These are phyloP conservation scores for Avena insularis DNA, from an alignment of 176 grass and related monocot species.

Conservation along the genomic window DNA sequence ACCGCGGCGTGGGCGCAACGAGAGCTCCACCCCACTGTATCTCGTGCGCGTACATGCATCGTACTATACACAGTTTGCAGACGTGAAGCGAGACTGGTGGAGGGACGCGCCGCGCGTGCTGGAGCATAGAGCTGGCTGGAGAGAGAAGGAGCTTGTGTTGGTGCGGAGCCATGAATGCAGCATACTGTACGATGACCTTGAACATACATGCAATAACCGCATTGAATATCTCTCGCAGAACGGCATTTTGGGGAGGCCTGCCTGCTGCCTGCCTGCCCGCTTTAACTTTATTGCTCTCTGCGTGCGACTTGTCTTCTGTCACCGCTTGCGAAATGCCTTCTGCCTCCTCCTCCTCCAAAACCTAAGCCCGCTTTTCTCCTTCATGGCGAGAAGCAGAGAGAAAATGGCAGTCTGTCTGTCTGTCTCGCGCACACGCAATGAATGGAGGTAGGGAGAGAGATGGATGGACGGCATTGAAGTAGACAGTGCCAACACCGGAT, in stretches of 20 bases:
- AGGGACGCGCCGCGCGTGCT: background rate
- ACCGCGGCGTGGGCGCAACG: background rate
- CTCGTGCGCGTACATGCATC: too few species aligned
- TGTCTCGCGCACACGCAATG: background rate
- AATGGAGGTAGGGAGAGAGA: background rate
- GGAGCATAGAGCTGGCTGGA: background rate
- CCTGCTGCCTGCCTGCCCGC: slow-evolving; percentile 9
- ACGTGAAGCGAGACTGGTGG: background rate
- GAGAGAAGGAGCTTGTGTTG: slow-evolving; percentile 17
- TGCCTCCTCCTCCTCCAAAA: slow-evolving; percentile 47
- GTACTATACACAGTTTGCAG: too few species aligned
- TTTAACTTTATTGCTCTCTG: background rate
- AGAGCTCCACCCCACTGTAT: too few species aligned
- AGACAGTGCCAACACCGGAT: slow-evolving; percentile 21
- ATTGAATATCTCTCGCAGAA: slow-evolving; percentile 41
- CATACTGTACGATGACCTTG: background rate
- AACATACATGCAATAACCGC: background rate
- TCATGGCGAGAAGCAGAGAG: background rate
- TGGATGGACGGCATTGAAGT: slow-evolving; percentile 26
- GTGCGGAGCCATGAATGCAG: slow-evolving; percentile 29
- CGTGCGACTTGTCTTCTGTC: slow-evolving; percentile 44
- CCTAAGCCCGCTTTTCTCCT: background rate
- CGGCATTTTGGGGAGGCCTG: slow-evolving; percentile 44
- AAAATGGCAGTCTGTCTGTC: background rate
- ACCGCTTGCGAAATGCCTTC: slow-evolving; percentile 56